Evolutionary conservation across 208 protist species (phyloP).

Genomic region (Herpetomonas tarakana): DNA sequence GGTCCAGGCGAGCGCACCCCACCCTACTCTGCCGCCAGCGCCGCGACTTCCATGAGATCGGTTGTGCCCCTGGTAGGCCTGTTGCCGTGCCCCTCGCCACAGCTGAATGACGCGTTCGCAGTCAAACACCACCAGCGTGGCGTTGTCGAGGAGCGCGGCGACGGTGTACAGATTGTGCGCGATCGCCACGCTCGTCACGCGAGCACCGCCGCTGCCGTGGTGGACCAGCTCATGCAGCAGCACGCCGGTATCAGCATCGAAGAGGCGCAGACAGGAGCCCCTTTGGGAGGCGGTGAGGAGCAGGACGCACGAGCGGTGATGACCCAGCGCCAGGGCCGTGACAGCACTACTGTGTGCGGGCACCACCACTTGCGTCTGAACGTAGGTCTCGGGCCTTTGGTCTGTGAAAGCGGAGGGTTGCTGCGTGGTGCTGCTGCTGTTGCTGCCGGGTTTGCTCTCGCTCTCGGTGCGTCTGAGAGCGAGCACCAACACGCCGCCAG

Average conservation of each 20-base stretch:
- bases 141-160: slow-evolving; percentile 49
- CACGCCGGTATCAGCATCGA: slow-evolving; percentile 29
- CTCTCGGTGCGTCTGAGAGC: no score
- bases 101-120: neutral
- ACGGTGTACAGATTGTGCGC: slow-evolving; percentile 22
- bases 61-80: no score
- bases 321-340: slow-evolving; percentile 20
- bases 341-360: slow-evolving; percentile 32
- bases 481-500: no score
- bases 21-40: no score
- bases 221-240: slow-evolving; percentile 48
- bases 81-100: neutral
- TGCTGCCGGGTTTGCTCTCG: no score
- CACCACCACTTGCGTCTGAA: slow-evolving; percentile 16
- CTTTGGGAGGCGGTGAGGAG: slow-evolving; percentile 52
- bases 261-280: slow-evolving; percentile 70
- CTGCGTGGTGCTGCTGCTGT: no score
- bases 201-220: slow-evolving; percentile 13
- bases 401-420: no score
- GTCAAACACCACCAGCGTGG: slow-evolving; percentile 65
- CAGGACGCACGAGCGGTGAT: slow-evolving; percentile 27
- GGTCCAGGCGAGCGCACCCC: neutral
- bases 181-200: slow-evolving; percentile 26
- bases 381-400: no score
- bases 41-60: no score